phyloP scores from a whole-genome alignment of 139 green algal genomes.

The Penium margaritaceum region DNA sequence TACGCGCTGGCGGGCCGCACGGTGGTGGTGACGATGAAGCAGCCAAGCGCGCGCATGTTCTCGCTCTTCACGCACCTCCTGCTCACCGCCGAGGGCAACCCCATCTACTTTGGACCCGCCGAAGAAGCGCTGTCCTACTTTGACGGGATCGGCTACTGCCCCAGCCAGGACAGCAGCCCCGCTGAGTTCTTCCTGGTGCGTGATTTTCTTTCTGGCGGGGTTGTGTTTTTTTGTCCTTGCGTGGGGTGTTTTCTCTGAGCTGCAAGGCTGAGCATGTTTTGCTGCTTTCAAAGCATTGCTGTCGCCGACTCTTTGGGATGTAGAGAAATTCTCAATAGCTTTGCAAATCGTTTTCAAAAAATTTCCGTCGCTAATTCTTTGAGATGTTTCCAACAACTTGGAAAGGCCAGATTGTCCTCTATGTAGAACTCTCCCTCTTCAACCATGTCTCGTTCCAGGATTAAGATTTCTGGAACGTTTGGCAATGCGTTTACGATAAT shows the following conservation, averaged over 20 bases:
- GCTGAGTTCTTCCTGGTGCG: slow-evolving; percentile 31
- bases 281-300: background rate
- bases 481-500: too few relatives aligned
- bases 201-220: background rate
- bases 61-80: slow-evolving; percentile 1
- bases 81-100: slow-evolving; percentile 16
- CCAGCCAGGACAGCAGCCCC: slow-evolving; percentile 5
- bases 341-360: background rate
- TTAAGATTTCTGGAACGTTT: too few relatives aligned
- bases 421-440: too few relatives aligned
- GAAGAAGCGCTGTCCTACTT: slow-evolving; percentile 27
- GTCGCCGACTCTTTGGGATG: background rate
- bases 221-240: too few relatives aligned
- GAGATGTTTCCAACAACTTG: too few relatives aligned
- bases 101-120: slow-evolving; percentile 24
- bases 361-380: too few relatives aligned
- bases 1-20: slow-evolving; percentile 7
- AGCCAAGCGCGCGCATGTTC: slow-evolving; percentile 20
- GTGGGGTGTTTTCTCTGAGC: too few relatives aligned
- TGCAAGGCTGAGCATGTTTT: too few relatives aligned
- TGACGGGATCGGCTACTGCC: slow-evolving; percentile 14
- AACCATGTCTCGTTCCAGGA: too few relatives aligned
- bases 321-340: background rate
- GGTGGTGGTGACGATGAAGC: slow-evolving; percentile 4
- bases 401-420: too few relatives aligned